Evolutionary conservation across 148 eudicot genomes (phyloP).

Genomic region (Cornus kousa): DNA sequence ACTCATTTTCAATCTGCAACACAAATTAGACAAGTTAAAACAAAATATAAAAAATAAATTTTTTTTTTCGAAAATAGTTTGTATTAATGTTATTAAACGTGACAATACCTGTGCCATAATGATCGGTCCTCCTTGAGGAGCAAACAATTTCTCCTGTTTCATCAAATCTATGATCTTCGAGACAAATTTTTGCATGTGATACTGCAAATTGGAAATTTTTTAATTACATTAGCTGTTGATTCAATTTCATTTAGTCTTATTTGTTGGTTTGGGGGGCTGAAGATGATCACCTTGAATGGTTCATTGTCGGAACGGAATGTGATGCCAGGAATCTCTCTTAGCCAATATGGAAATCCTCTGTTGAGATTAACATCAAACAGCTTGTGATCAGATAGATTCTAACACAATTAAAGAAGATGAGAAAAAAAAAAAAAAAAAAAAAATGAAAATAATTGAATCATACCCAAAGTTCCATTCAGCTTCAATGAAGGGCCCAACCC

Average conservation of each 20-base stretch:
- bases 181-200: conserved; percentile 50
- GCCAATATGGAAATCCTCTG: conserved; percentile 83
- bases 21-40: background rate
- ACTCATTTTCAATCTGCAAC: conserved; percentile 72
- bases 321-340: conserved; percentile 48
- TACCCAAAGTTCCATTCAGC: conserved; percentile 94
- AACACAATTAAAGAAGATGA: no score
- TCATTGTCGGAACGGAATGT: conserved; percentile 59
- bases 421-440: background rate
- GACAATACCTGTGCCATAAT: conserved; percentile 62
- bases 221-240: background rate
- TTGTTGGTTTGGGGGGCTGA: background rate
- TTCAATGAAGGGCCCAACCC: conserved; percentile 78
- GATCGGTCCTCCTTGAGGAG: conserved; percentile 90
- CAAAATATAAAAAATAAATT: no score
- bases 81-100: background rate
- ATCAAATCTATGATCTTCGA: conserved; percentile 45
- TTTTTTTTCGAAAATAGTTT: no score
- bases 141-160: conserved; percentile 65
- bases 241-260: background rate
- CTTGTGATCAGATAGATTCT: background rate
- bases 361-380: background rate
- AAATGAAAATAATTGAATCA: background rate
- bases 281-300: conserved; percentile 46
- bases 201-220: conserved; percentile 27